Conservation (phyloP, 108 stramenopile species). For the Conticribra guillardii region DNA sequence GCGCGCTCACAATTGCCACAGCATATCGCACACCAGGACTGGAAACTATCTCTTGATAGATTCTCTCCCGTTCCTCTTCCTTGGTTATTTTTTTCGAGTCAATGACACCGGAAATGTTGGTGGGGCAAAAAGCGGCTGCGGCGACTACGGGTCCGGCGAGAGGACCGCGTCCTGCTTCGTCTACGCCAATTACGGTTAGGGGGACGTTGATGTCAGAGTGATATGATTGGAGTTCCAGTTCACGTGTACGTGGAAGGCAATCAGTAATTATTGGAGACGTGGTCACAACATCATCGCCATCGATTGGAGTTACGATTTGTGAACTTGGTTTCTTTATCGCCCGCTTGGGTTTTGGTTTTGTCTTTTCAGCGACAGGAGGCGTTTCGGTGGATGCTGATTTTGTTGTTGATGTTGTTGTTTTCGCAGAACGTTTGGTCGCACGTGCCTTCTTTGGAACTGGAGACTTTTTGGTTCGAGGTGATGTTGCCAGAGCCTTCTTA, state of each 20-base stretch:
- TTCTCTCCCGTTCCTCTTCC: conserved; percentile 71
- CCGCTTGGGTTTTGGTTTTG: no score
- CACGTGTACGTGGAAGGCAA: not conserved
- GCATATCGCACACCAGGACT: conserved; percentile 79
- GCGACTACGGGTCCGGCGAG: conserved; percentile 92
- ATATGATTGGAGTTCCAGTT: not conserved
- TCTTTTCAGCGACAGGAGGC: no score
- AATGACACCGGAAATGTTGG: conserved; percentile 72
- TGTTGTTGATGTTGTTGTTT: no score
- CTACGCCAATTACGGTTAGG: conserved; percentile 78
- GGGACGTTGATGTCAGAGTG: not conserved
- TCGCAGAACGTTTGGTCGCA: no score
- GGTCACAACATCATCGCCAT: not conserved
- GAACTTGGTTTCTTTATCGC: not conserved
- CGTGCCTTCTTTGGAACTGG: no score
- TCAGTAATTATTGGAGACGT: no score
- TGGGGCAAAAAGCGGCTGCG: conserved; percentile 74
- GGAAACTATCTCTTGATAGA: conserved; percentile 49
- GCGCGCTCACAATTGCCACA: conserved; percentile 78
- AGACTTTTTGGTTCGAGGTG: no score
- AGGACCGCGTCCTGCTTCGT: conserved; percentile 99
- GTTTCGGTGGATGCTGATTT: no score
- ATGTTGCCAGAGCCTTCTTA: no score
- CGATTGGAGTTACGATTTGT: not conserved
- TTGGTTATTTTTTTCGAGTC: conserved; percentile 93